Base-by-base conservation (phyloP, 768 basidiomycete genomes). In the Tephrocybe sp. region DNA sequence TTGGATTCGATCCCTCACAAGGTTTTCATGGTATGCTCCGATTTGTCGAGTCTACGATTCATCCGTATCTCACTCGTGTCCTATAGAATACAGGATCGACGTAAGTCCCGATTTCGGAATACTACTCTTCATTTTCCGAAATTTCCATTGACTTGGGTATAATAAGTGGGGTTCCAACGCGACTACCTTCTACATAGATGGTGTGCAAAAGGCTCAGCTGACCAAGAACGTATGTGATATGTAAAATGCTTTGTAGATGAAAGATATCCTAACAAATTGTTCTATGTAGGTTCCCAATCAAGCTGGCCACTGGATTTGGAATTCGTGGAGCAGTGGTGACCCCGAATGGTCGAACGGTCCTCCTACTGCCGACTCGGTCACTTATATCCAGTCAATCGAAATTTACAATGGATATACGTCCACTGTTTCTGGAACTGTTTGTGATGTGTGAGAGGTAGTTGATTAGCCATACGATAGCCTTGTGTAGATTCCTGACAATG, bases 311-410 rank as follows among this genome's bases (percentile, higher is more conserved):
- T 70, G 66, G 66, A 58, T 70, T 22, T 69, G 69, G 69, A 72
- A 72, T 51, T 56, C 56, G 14, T 69, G 69, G 69, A 69, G 68
- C 53, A 68, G 58, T 48, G 70, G 69, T 20, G 65, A 67, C 47
- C 62, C 62, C 8, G 49, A 53, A 46, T 72, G 70, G 70, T 72
- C 70, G 13, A 64, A 62, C 31, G 69, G 68, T 10, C 70, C 70
- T 23, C 70, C 70, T 4, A 65, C 52, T 1, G 59, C 66, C 1
- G 62, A 72, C 50, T 70, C 68, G 16, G 50, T 66, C 40, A 69
- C 69, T 6, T 67, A 67, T 17, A 67, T 72, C 42, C 62, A 60
- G 11, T 69, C 69, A 11, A 68, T 72, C 46, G 67, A 68, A 20
- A 61, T 70, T 12, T 69, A 63, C 54, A 69, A 61, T 14, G 68